Evolutionary conservation across 164 flowering plant species (phyloP).

Genomic region (Cinnamomum chago): DNA sequence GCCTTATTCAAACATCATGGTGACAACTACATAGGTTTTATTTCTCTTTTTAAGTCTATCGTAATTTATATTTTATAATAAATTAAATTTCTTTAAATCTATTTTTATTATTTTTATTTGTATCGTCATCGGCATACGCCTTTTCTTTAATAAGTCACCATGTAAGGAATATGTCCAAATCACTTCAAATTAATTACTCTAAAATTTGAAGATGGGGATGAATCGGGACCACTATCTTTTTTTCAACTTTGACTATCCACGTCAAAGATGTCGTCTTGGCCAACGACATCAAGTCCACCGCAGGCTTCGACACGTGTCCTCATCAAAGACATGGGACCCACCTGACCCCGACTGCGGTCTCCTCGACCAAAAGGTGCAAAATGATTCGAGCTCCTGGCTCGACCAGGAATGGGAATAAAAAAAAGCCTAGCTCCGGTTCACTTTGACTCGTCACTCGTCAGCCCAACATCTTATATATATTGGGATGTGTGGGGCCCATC

Average conservation of each 20-base stretch:
- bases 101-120: no score
- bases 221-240: background rate
- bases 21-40: no score
- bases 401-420: no score
- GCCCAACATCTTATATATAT: background rate
- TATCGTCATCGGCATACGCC: no score
- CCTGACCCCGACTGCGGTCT: background rate
- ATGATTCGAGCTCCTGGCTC: background rate
- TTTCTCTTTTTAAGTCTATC: no score
- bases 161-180: no score
- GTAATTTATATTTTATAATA: no score
- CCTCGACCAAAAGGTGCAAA: background rate
- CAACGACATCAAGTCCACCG: background rate
- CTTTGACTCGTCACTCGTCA: no score
- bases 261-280: background rate
- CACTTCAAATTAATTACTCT: no score
- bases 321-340: background rate
- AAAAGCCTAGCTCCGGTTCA: background rate
- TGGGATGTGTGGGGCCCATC: background rate
- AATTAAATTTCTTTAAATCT: no score
- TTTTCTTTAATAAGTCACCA: no score
- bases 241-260: background rate
- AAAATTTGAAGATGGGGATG: background rate
- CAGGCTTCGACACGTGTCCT: background rate
- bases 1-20: no score